These are phyloP conservation scores for Beauveria bassiana DNA, from an alignment of 2,329 filamentous ascomycete genomes.

Conservation along the genomic window DNA sequence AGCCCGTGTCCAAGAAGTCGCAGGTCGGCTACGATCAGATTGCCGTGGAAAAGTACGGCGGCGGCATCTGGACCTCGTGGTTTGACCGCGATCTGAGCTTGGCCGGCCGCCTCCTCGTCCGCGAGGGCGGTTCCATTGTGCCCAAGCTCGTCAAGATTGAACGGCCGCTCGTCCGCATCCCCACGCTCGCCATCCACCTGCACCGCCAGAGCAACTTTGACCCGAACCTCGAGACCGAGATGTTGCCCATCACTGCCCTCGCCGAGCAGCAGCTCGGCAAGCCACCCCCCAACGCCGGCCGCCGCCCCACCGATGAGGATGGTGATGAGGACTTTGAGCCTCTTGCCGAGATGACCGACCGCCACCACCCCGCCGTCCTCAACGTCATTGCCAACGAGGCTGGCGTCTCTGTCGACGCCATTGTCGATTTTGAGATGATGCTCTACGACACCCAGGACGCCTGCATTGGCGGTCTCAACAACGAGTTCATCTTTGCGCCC, in stretches of 20 bases:
- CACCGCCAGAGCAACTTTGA: constrained; percentile 78
- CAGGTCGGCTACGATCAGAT: constrained; percentile 86
- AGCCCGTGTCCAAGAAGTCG: constrained; percentile 87
- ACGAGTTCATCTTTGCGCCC: constrained; percentile 95
- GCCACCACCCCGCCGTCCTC: constrained; percentile 83
- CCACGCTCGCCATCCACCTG: constrained; percentile 89
- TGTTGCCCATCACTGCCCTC: constrained; percentile 88
- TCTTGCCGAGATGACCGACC: constrained; percentile 66
- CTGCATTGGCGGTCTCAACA: constrained; percentile 78
- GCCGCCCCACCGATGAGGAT: constrained; percentile 29
- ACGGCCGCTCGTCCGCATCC: constrained; percentile 82
- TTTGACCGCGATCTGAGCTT: constrained; percentile 92
- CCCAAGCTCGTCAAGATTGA: constrained; percentile 87
- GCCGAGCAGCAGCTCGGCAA: constrained; percentile 83
- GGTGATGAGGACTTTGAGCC: constrained; percentile 56
- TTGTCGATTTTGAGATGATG: constrained; percentile 93
- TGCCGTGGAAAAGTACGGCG: constrained; percentile 93
- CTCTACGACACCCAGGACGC: constrained; percentile 93
- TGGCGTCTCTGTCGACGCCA: constrained; percentile 58
- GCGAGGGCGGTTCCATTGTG: constrained; percentile 61
- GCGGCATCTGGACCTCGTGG: constrained; percentile 96
- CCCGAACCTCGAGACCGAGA: constrained; percentile 94
- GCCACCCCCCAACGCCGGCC: constrained; percentile 39
- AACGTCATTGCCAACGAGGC: constrained; percentile 77
- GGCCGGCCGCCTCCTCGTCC: constrained; percentile 80